Conservation (phyloP, 345 rosid genomes). For the Chamaenerion angustifolium region DNA sequence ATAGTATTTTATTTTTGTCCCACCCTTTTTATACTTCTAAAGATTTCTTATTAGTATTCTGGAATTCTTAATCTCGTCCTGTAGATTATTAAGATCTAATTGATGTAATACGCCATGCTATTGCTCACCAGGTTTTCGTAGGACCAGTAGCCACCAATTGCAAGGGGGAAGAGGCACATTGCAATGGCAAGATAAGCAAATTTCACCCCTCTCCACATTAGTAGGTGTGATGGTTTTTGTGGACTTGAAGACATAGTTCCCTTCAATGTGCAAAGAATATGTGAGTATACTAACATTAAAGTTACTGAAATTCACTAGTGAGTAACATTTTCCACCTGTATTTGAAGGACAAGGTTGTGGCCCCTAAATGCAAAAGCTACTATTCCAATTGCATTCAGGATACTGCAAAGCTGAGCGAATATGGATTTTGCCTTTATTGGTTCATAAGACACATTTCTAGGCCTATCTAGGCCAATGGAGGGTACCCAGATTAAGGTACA, state of each 20-base stretch:
- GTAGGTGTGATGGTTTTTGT: slow-evolving; percentile 30
- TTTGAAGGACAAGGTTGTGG: slow-evolving; percentile 49
- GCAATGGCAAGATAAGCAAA: slow-evolving; percentile 35
- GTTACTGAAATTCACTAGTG: neutral
- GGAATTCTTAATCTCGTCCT: too few species aligned
- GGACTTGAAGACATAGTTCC: slow-evolving; percentile 50
- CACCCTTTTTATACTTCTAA: too few species aligned
- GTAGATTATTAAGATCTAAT: neutral
- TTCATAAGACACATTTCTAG: slow-evolving; percentile 16
- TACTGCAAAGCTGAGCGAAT: slow-evolving; percentile 9
- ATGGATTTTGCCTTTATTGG: slow-evolving; percentile 12
- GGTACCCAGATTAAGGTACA: slow-evolving; percentile 36
- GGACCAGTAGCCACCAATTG: slow-evolving; percentile 42
- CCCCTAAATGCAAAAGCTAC: slow-evolving; percentile 54
- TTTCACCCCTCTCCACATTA: slow-evolving; percentile 54
- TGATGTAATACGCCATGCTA: neutral
- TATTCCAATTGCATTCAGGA: slow-evolving; percentile 36
- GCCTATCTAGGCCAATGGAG: slow-evolving; percentile 18
- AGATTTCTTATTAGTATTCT: too few species aligned
- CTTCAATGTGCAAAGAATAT: slow-evolving; percentile 11
- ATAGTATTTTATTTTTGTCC: too few species aligned
- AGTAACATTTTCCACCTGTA: slow-evolving; percentile 20
- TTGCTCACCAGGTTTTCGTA: slow-evolving; percentile 32
- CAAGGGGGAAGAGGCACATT: slow-evolving; percentile 41
- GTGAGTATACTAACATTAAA: neutral